These are phyloP conservation scores for Epichloe brachyelytri DNA, from an alignment of 2,329 filamentous ascomycete species.

Conservation along the genomic window DNA sequence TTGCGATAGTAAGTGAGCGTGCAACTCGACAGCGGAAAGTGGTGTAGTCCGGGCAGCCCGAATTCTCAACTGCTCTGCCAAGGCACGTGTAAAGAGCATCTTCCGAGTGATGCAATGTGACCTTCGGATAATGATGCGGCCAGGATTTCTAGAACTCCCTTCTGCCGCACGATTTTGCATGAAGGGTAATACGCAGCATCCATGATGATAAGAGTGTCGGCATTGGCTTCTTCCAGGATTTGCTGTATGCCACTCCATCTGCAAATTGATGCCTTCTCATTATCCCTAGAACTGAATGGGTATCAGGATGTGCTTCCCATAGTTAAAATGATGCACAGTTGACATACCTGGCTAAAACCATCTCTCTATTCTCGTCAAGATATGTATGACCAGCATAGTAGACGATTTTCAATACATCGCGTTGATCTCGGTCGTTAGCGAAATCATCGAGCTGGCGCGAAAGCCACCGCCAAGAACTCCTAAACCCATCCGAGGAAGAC, in stretches of 20 bases:
- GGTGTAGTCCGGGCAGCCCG: slow-evolving; percentile 31
- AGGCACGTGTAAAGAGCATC: slow-evolving; percentile 35
- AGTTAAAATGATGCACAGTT: not conserved
- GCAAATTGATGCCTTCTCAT: slow-evolving; percentile 32
- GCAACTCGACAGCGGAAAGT: slow-evolving; percentile 39
- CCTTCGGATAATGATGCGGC: slow-evolving; percentile 42
- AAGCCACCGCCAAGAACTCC: slow-evolving; percentile 41
- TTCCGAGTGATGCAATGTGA: slow-evolving; percentile 32
- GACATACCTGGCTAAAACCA: slow-evolving; percentile 42
- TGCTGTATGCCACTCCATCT: slow-evolving; percentile 45
- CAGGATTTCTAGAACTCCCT: slow-evolving; percentile 42
- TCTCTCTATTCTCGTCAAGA: slow-evolving; percentile 41
- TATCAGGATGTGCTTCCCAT: not conserved
- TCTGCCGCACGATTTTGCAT: slow-evolving; percentile 36
- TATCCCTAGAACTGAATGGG: slow-evolving; percentile 31
- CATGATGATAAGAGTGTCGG: slow-evolving; percentile 45
- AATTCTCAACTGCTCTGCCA: slow-evolving; percentile 36
- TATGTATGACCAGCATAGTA: slow-evolving; percentile 45
- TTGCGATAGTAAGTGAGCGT: slow-evolving; percentile 37
- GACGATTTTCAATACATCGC: slow-evolving; percentile 45
- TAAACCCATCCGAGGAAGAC: slow-evolving; percentile 30
- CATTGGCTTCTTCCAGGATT: slow-evolving; percentile 40
- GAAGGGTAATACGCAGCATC: slow-evolving; percentile 46
- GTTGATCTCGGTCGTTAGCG: slow-evolving; percentile 37
- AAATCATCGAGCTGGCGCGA: slow-evolving; percentile 38